Base-by-base conservation (phyloP, 2,329 filamentous ascomycete species). In the Hymenoscyphus fructigenus region DNA sequence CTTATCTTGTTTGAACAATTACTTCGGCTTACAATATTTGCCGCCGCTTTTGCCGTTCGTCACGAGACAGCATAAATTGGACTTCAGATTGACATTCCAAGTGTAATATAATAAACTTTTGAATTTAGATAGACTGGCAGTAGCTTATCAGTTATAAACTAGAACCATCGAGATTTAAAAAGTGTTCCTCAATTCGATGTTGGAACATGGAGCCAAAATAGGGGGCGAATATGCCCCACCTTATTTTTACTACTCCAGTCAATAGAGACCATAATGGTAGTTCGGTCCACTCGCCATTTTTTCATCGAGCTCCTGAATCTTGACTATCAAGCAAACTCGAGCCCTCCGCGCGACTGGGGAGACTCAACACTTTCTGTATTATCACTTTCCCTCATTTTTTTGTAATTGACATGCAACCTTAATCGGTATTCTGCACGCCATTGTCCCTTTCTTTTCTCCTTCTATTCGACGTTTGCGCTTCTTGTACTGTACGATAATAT, bases 221-320 rank as follows among this genome's bases (percentile, higher is more conserved):
- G 69, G 44, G 71, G 66, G 23, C 70, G 69, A 15, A 56, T 50
- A 17, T 41, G 26, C 59, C 69, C 68, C 62, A 65, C 47, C 26
- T 28, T 20, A 2, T 26, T 10, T 53, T 28, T 23, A 10, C 14
- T 53, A 28, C n/a, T 20, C 47, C n/a, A 53, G 17, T 23, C 47
- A n/a, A 15, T 3, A 10, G 3, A 28, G 47, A 28, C 47, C 47
- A 20, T 3, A 28, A 53, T 57, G 26, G 55, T 9, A 57, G 26
- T 29, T 7, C 10, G 28, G 15, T 29, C 55, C 55, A 57, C 55
- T 26, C 55, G 15, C 36, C 17, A 57, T 57, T 57, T 57, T 57
- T 57, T 57, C 26, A 15, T 23, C 10, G 23, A 34, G 26, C 26
- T 57, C 55, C n/a, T 57, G 14, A 34, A 17, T 29, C 12, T 57